Base-by-base conservation (phyloP, 2,329 filamentous ascomycete genomes). In the Aspergillus proliferans region DNA sequence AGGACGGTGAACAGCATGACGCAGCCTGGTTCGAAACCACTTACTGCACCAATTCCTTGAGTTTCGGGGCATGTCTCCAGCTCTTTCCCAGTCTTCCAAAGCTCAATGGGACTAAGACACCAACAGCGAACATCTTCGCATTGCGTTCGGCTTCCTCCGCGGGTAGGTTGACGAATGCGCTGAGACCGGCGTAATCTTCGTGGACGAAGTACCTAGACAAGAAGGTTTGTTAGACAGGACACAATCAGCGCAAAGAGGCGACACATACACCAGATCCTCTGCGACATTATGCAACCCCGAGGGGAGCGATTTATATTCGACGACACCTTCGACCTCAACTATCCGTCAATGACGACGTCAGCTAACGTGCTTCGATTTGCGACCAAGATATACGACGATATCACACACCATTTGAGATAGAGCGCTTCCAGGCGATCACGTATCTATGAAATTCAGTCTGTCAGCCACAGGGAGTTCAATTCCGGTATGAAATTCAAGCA, bases 251-350 rank as follows among this genome's bases (percentile, higher is more conserved):
- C n/a, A 34, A 40, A 10, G 7, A 12, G 15, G 12, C 18, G 40
- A 33, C 21, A 30, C 65, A 46, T 71, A 81, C 70, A 86, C 76
- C 46, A 97, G 76, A 69, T 98, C 93, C 57, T 91, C 83, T 28
- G 85, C 77, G 18, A 97, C 88, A 49, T 88, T 87, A 71, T 98
- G 93, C 45, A 96, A 71, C 21, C 93, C 93, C 0, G 92, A 97
- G 2, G 93, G 93, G 43, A 98, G 79, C 53, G 89, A 94, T 72
- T 96, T 97, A 79, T 90, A 98, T 71, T 98, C 93, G 62, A 96
- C 89, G 21, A 87, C 83, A 48, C 89, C 89, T 58, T 95, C 88
- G 44, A 97, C 80, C 43, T 77, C 69, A 38, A 82, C 76, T 79
- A 49, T 50, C 43, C 47, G 45, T 21, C 22, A 21, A 39, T 45